Evolutionary conservation across 306 rosid species (phyloP).

Genomic region (Cucurbita moschata): DNA sequence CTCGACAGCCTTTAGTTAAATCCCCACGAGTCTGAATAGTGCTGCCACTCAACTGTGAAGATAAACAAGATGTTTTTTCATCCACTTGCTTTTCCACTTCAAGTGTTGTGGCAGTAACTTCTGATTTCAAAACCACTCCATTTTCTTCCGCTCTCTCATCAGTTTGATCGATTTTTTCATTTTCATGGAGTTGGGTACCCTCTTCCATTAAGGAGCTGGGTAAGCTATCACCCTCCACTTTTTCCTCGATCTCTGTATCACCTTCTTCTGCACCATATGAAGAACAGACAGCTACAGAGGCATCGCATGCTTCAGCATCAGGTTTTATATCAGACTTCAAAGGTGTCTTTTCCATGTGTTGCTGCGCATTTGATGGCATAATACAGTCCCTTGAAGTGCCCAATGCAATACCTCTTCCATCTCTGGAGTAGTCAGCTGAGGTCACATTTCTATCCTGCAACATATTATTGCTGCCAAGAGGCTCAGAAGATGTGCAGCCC

Average conservation of each 20-base stretch:
- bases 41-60: slow-evolving; percentile 23
- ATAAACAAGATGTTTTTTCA: slow-evolving; percentile 33
- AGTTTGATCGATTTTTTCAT: slow-evolving; percentile 16
- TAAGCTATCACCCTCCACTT: slow-evolving; percentile 8
- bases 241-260: slow-evolving; percentile 23
- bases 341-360: slow-evolving; percentile 7
- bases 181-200: slow-evolving; percentile 23
- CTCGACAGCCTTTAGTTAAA: slow-evolving; percentile 1
- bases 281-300: slow-evolving; percentile 6
- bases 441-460: slow-evolving; percentile 11
- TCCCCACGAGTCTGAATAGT: slow-evolving; percentile 15
- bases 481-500: slow-evolving; percentile 9
- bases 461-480: slow-evolving; percentile 5
- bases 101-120: slow-evolving; percentile 17
- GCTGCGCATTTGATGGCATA: slow-evolving; percentile 12
- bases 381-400: slow-evolving; percentile 4
- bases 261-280: slow-evolving; percentile 22
- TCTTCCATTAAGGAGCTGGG: slow-evolving; percentile 23
- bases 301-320: slow-evolving; percentile 13
- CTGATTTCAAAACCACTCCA: slow-evolving; percentile 19
- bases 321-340: slow-evolving; percentile 16
- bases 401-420: slow-evolving; percentile 11
- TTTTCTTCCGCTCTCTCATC: slow-evolving; percentile 26
- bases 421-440: slow-evolving; percentile 11
- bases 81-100: slow-evolving; percentile 29